Percentiles rank a stretch among this genome's conserved stretches.
phyloP scores from a whole-genome alignment of 208 protist genomes.

The Acanthamoeba royreba region DNA sequence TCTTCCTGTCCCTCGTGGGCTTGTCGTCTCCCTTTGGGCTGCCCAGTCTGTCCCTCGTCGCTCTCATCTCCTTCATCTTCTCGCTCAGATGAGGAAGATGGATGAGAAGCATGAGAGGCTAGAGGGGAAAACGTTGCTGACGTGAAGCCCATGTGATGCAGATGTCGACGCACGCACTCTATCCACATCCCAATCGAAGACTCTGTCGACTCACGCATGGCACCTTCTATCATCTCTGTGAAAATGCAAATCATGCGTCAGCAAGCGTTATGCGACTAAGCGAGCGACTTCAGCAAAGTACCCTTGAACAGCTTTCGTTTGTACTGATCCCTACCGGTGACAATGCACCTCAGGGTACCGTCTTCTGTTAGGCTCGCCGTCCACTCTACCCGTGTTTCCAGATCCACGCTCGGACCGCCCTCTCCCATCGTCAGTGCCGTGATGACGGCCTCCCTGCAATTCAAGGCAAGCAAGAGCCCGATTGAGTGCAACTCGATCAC shows the following conservation, averaged over 20 bases:
- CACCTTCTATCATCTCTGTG: background rate
- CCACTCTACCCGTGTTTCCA: background rate
- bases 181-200: background rate
- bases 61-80: background rate
- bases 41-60: background rate
- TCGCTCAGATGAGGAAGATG: background rate
- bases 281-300: background rate
- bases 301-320: background rate
- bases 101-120: no score
- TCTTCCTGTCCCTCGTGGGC: background rate
- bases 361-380: background rate
- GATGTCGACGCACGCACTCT: background rate
- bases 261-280: no score
- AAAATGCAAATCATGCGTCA: background rate
- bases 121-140: no score
- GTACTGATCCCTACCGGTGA: background rate
- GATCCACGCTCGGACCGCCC: background rate
- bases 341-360: background rate
- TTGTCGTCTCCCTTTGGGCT: background rate
- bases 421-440: background rate
- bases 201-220: background rate
- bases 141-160: background rate
- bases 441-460: background rate
- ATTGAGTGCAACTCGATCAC: no score
- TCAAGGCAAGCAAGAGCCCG: no score